These are phyloP conservation scores for Coemansia sp. DNA, from an alignment of 192 early-diverging fungal species.

Conservation along the genomic window DNA sequence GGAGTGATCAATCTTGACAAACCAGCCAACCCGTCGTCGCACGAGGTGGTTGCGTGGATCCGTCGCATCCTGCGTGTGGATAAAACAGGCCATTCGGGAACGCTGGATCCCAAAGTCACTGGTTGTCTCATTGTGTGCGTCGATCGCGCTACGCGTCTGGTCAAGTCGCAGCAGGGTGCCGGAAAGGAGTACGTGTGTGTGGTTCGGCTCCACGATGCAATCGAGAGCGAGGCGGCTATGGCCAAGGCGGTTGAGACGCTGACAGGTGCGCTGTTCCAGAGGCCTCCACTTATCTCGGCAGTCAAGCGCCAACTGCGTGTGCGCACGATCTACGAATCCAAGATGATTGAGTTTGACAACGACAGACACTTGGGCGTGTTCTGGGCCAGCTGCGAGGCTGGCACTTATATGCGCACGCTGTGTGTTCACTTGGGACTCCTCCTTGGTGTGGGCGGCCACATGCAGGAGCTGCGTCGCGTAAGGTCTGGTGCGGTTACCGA, in stretches of 20 bases:
- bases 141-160: constrained; percentile 96
- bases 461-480: constrained; percentile 98
- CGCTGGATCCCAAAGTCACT: constrained; percentile 98
- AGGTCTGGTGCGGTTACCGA: constrained; percentile 90
- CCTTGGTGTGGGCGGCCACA: constrained; percentile 95
- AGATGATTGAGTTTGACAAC: constrained; percentile 96
- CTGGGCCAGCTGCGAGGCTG: constrained; percentile 98
- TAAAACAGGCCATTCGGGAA: constrained; percentile 98
- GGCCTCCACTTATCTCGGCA: constrained; percentile 97
- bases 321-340: constrained; percentile 95
- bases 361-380: constrained; percentile 95
- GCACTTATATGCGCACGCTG: constrained; percentile 99
- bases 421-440: constrained; percentile 97
- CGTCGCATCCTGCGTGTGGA: constrained; percentile 94
- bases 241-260: constrained; percentile 88
- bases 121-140: constrained; percentile 99
- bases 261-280: constrained; percentile 98
- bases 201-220: constrained; percentile 90
- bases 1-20: constrained; percentile 99
- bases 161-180: constrained; percentile 99
- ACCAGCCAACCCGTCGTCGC: constrained; percentile 98
- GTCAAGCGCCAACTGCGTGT: constrained; percentile 99
- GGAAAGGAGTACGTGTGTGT: constrained; percentile 99
- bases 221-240: constrained; percentile 88
- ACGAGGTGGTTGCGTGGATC: constrained; percentile 99